phyloP scores from a whole-genome alignment of 73 alveolate species.

The Paramecium tetraurelia region DNA sequence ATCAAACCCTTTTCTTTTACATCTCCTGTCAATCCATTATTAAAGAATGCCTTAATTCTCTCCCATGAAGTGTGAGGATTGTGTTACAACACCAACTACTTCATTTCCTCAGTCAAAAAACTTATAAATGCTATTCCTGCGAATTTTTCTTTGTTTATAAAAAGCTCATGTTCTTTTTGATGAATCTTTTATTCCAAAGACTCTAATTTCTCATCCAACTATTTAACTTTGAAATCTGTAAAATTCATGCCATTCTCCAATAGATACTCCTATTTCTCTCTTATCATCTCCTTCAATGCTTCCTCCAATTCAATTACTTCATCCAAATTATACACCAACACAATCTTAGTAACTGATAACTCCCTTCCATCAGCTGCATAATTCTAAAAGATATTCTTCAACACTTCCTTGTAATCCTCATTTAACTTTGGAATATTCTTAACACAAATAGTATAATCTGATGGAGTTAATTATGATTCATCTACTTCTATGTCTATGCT shows the following conservation, averaged over 20 bases:
- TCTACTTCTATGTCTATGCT: slow-evolving; percentile 62
- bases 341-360: slow-evolving; percentile 5
- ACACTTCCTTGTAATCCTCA: slow-evolving; percentile 13
- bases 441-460: slow-evolving; percentile 60
- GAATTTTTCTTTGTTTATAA: background rate
- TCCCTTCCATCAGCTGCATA: slow-evolving; percentile 58
- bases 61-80: slow-evolving; percentile 43
- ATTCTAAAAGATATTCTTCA: slow-evolving; percentile 31
- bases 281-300: background rate
- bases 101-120: slow-evolving; percentile 48
- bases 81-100: slow-evolving; percentile 29
- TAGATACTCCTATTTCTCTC: slow-evolving; percentile 24
- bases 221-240: slow-evolving; percentile 36
- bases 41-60: slow-evolving; percentile 47
- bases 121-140: slow-evolving; percentile 64
- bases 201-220: slow-evolving; percentile 51
- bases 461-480: slow-evolving; percentile 44
- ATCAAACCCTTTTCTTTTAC: background rate
- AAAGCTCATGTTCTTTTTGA: slow-evolving; percentile 6
- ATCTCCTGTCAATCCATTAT: slow-evolving; percentile 36
- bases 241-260: slow-evolving; percentile 16
- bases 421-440: slow-evolving; percentile 8
- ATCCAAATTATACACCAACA: slow-evolving; percentile 54
- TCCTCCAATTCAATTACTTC: slow-evolving; percentile 51
- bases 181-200: slow-evolving; percentile 46